phyloP scores from a whole-genome alignment of 1,284 basidiomycete genomes.

The Macrocystidia cucumis region DNA sequence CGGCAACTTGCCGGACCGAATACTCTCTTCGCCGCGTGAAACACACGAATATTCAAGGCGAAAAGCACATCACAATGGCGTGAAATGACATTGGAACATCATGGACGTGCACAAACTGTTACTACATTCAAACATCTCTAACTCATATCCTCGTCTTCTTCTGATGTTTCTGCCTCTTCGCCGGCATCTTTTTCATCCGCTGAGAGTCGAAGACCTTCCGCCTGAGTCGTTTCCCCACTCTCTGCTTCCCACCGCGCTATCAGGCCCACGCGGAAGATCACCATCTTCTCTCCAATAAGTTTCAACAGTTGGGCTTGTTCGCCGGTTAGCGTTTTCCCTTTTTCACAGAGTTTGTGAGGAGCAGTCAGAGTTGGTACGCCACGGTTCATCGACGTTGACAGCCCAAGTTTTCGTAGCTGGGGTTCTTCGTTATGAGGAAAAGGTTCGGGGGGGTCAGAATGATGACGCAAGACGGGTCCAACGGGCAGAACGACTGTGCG shows the following conservation, averaged over 20 bases:
- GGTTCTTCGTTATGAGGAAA: conserved; percentile 98
- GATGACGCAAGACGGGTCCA: conserved; percentile 64
- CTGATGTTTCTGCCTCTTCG: conserved; percentile 24
- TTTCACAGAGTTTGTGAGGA: conserved; percentile 81
- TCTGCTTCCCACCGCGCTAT: conserved; percentile 72
- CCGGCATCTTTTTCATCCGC: conserved; percentile 27
- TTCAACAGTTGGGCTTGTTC: conserved; percentile 90
- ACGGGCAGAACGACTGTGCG: conserved; percentile 73
- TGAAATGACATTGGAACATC: too few species aligned
- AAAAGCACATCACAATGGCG: too few species aligned
- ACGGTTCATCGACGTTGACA: conserved; percentile 78
- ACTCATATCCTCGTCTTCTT: conserved; percentile 28
- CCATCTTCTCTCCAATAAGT: conserved; percentile 82
- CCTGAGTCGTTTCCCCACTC: conserved; percentile 58
- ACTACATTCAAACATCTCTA: conserved; percentile 28
- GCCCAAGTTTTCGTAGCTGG: conserved; percentile 86
- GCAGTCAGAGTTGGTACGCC: conserved; percentile 84
- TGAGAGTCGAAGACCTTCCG: conserved; percentile 35
- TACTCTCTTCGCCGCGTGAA: too few species aligned
- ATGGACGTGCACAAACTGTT: too few species aligned
- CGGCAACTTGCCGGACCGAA: too few species aligned
- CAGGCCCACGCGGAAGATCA: conserved; percentile 69
- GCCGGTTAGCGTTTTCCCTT: conserved; percentile 72
- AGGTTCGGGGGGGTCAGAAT: conserved; percentile 73
- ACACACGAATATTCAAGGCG: too few species aligned